Conservation (phyloP, 2,329 filamentous ascomycete genomes). For the Lecanoromycetidae sp. region DNA sequence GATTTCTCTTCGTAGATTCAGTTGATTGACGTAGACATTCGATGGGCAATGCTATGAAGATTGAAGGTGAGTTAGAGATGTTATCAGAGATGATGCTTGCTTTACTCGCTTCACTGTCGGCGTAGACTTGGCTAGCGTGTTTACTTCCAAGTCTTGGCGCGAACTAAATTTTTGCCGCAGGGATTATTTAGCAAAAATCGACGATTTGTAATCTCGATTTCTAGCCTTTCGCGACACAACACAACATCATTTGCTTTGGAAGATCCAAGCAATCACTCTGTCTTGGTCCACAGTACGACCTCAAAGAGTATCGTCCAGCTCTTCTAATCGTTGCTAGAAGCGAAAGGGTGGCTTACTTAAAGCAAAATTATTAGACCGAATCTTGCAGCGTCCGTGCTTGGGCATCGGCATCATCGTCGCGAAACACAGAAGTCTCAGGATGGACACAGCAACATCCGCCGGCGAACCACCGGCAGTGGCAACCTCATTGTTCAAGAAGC, state of each 20-base stretch:
- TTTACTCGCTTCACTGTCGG: too few species aligned
- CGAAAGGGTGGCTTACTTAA: too few species aligned
- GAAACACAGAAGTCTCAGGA: neutral
- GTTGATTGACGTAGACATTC: too few species aligned
- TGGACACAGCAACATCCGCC: neutral
- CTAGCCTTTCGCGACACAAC: neutral
- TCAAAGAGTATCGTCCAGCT: too few species aligned
- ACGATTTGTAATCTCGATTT: neutral
- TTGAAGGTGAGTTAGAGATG: neutral
- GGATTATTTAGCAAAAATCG: neutral
- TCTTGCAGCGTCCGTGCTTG: neutral
- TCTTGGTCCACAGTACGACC: too few species aligned
- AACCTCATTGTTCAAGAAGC: slow-evolving; percentile 63
- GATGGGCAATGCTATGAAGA: neutral
- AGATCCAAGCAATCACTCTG: too few species aligned
- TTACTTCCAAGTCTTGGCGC: slow-evolving; percentile 1
- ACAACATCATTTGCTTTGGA: neutral
- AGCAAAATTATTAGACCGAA: too few species aligned
- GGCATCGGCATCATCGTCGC: neutral
- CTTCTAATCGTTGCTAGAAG: neutral
- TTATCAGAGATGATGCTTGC: neutral
- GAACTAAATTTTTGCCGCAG: neutral
- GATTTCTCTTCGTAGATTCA: too few species aligned
- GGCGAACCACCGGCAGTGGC: neutral
- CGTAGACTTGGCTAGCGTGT: slow-evolving; percentile 4